Base-by-base conservation (phyloP, 2,329 filamentous ascomycete species). In the Colletotrichum ledebouriae region DNA sequence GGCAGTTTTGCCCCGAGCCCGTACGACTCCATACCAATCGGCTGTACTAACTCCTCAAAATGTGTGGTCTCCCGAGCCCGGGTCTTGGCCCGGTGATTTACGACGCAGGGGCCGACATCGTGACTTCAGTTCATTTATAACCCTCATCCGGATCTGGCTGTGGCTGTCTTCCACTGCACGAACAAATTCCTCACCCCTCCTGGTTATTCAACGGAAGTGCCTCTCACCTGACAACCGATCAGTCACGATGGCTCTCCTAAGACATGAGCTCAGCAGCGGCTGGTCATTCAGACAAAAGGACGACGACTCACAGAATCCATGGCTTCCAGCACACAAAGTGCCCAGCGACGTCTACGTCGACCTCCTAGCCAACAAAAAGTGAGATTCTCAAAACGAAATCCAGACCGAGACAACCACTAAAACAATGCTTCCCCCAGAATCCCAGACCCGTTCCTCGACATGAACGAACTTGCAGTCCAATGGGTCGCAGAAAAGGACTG, bases 401-500 rank as follows among this genome's bases (percentile, higher is more conserved):
- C 29, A 7, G 7, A 29, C 29, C 29, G n/a, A 53, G 17, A 13
- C 1, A 7, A 25, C 50, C n/a, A 34, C 25, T 33, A 39, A 34
- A 11, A 22, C 1, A 39, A 37, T 6, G 3, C 25, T 6, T 1
- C 17, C 57, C 4, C 17, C 42, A 82, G 80, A 39, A 86, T 87
- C 57, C 76, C 79, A 6, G 85, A 91, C 73, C 88, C 88, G 0
- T 90, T 88, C 72, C 75, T 87, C 17, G 86, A 88, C 62, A 82
- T 87, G 70, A 90, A 91, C 72, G 89, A 91, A 73, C 77, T 88
- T 10, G 80, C 83, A 7, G 84, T 84, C 3, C 82, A 85, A 73
- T 91, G 89, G 87, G 84, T 91, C 37, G 87, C 85, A n/a, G 86
- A 90, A 61, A 86, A 86, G 72, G 79, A 81, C 63, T 91, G 89